These are phyloP conservation scores for Fagopyrum esculentum DNA, from an alignment of 148 eudicot genomes.

Conservation along the genomic window DNA sequence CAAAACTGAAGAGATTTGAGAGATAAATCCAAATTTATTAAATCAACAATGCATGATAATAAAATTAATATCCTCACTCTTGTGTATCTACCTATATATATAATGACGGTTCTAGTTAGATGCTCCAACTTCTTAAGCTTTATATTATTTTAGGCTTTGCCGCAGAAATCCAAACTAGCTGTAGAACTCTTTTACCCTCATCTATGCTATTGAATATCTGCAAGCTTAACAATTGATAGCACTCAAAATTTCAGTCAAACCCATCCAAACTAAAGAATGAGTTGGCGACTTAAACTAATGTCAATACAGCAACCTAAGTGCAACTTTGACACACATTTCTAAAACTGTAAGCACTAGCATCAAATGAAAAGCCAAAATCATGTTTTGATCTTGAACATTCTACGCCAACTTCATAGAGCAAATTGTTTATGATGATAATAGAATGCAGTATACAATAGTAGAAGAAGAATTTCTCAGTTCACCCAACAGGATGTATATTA, in stretches of 20 bases:
- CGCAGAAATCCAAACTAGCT: not conserved
- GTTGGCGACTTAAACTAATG: not conserved
- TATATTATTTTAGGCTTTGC: not conserved
- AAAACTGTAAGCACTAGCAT: not conserved
- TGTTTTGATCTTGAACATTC: not conserved
- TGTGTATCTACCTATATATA: not conserved
- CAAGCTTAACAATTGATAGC: not conserved
- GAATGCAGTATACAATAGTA: not conserved
- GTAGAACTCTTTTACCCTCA: not conserved
- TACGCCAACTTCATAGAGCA: not conserved
- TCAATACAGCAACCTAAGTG: not conserved
- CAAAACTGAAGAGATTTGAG: too few species aligned
- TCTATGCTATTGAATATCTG: not conserved
- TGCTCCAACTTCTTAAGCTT: not conserved
- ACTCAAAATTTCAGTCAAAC: not conserved
- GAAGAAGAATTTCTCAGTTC: not conserved
- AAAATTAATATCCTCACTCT: not conserved
- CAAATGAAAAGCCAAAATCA: not conserved
- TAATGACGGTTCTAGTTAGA: not conserved
- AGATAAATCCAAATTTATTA: not conserved
- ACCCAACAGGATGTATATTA: not conserved
- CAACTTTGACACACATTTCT: not conserved
- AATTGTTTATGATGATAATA: not conserved
- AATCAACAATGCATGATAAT: not conserved
- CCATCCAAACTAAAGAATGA: not conserved